Evolutionary conservation across 495 filamentous ascomycete species (phyloP).

Genomic region (Haplographium delicatum): DNA sequence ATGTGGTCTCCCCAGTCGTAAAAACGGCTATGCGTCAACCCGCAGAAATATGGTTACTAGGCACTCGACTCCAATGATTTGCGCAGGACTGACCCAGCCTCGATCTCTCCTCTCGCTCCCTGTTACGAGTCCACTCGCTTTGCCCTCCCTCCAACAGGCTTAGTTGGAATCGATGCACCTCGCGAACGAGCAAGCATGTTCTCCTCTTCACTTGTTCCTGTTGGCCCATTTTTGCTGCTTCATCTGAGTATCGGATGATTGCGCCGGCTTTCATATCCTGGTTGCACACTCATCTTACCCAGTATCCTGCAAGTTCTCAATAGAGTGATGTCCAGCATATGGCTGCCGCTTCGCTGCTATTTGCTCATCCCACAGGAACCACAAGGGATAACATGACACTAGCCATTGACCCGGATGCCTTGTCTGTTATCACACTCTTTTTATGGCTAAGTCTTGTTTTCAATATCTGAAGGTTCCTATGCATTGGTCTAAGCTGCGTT

Average conservation of each 20-base stretch:
- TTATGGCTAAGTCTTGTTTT: slow-evolving; percentile 22
- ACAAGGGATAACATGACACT: slow-evolving; percentile 12
- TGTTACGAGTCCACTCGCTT: slow-evolving; percentile 7
- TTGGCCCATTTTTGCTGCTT: slow-evolving; percentile 22
- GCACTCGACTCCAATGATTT: slow-evolving; percentile 21
- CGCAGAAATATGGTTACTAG: slow-evolving; percentile 17
- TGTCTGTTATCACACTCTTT: slow-evolving; percentile 5
- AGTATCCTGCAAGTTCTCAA: slow-evolving; percentile 21
- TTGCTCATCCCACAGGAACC: slow-evolving; percentile 14
- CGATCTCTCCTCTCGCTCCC: slow-evolving; percentile 21
- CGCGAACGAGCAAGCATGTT: slow-evolving; percentile 16
- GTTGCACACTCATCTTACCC: slow-evolving; percentile 25
- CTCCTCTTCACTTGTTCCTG: slow-evolving; percentile 14
- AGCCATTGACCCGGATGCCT: slow-evolving; percentile 19
- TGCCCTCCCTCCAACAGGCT: slow-evolving; percentile 16
- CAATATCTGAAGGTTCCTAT: background rate
- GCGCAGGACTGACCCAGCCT: slow-evolving; percentile 17
- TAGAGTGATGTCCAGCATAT: slow-evolving; percentile 18
- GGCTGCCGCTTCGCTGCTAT: slow-evolving; percentile 19
- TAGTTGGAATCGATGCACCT: slow-evolving; percentile 22
- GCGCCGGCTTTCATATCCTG: slow-evolving; percentile 17
- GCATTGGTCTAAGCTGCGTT: background rate
- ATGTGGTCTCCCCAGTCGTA: slow-evolving; percentile 9
- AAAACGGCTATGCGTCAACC: slow-evolving; percentile 26
- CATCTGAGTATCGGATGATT: slow-evolving; percentile 27